These are phyloP conservation scores for Coriaria nepalensis DNA, from an alignment of 306 rosid species.

Conservation along the genomic window DNA sequence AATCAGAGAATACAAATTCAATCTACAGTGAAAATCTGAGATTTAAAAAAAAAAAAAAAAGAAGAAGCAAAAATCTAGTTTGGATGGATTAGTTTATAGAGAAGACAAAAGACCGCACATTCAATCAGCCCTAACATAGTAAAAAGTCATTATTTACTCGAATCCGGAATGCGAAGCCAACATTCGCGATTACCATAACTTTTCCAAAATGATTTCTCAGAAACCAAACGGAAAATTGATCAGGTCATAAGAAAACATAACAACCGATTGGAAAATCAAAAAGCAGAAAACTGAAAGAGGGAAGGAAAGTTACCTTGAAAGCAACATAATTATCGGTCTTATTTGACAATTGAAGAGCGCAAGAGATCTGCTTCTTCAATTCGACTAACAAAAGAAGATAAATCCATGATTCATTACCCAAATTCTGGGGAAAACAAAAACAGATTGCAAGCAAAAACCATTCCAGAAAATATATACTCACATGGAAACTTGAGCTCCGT, in stretches of 20 bases:
- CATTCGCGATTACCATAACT: too few species aligned
- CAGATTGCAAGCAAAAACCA: neutral
- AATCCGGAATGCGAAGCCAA: too few species aligned
- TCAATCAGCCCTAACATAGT: too few species aligned
- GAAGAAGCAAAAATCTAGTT: too few species aligned
- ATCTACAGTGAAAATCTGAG: too few species aligned
- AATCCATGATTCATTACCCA: conserved; percentile 16
- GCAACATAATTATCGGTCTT: conserved; percentile 66
- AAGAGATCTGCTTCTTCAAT: conserved; percentile 78
- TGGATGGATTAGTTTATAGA: too few species aligned
- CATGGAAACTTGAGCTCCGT: conserved; percentile 64
- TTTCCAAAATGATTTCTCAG: too few species aligned
- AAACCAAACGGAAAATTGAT: neutral
- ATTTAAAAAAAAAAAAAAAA: too few species aligned
- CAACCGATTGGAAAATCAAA: neutral
- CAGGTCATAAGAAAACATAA: neutral
- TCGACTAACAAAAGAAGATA: conserved; percentile 33
- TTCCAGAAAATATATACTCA: conserved; percentile 5
- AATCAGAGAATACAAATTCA: too few species aligned
- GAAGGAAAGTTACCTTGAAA: conserved; percentile 44
- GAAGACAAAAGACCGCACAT: too few species aligned
- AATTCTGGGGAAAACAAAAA: neutral
- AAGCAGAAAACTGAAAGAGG: neutral
- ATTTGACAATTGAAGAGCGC: conserved; percentile 57
- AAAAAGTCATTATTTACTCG: too few species aligned